These are phyloP conservation scores for Phyllostachys edulis DNA, from an alignment of 176 grass and related monocot species.

Conservation along the genomic window DNA sequence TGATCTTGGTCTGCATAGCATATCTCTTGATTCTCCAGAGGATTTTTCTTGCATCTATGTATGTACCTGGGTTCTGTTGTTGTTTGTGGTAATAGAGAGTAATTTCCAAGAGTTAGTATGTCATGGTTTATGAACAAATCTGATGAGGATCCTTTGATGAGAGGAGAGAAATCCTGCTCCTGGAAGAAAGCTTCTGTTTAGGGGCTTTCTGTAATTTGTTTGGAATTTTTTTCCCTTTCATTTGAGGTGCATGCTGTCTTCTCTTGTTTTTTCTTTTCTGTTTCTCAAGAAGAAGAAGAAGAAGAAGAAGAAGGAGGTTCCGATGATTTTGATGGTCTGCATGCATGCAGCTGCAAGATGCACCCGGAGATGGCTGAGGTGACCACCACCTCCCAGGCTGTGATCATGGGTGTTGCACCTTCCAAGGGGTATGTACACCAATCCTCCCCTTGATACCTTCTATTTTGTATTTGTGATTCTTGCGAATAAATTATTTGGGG, in stretches of 20 bases:
- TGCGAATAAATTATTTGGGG: background rate
- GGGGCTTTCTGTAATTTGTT: background rate
- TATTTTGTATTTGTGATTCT: background rate
- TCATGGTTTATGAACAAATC: background rate
- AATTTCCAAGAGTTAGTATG: background rate
- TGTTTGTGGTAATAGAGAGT: background rate
- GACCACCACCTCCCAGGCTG: slow-evolving; percentile 41
- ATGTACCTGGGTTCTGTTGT: too few relatives aligned
- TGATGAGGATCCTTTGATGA: background rate
- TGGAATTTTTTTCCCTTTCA: background rate
- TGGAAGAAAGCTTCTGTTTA: background rate
- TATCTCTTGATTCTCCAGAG: background rate
- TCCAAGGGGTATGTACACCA: slow-evolving; percentile 37
- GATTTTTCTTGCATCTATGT: background rate
- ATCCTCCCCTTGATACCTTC: background rate
- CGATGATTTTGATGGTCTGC: background rate
- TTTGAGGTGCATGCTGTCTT: background rate
- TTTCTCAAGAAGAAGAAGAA: too few relatives aligned
- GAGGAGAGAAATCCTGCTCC: background rate
- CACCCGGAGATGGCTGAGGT: slow-evolving; percentile 61
- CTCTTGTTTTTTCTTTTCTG: background rate
- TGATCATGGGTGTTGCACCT: slow-evolving; percentile 57
- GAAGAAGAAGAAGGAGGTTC: background rate
- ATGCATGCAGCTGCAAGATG: slow-evolving; percentile 62
- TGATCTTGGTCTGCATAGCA: background rate